Conservation (phyloP, 139 green algal genomes). For the Chlamydomonas urium region DNA sequence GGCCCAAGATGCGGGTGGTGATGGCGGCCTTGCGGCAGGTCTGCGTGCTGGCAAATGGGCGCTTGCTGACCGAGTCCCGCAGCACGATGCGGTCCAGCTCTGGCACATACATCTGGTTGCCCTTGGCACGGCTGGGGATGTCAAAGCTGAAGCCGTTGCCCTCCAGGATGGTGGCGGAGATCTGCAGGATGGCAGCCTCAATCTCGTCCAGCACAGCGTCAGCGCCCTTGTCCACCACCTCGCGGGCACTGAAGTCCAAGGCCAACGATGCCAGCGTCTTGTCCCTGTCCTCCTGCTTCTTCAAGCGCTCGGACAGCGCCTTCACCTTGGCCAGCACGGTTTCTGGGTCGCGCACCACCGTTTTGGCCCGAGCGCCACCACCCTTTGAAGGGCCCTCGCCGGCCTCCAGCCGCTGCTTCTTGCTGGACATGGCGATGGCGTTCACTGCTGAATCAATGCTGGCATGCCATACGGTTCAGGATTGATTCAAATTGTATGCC, state of each 20-base stretch:
- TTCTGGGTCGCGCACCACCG: constrained; percentile 24
- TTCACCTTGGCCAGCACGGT: constrained; percentile 70
- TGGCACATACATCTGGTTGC: constrained; percentile 62
- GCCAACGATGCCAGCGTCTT: constrained; percentile 55
- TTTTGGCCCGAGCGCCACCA: not conserved
- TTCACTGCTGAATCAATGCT: too few species aligned
- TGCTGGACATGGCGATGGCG: too few species aligned
- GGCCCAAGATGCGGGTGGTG: constrained; percentile 84
- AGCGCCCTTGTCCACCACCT: constrained; percentile 82
- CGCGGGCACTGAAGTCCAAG: constrained; percentile 32
- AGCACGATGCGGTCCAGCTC: constrained; percentile 94
- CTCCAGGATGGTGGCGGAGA: constrained; percentile 14
- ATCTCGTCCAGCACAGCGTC: constrained; percentile 75
- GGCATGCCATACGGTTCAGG: too few species aligned
- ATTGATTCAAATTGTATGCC: too few species aligned
- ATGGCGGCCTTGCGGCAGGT: constrained; percentile 77
- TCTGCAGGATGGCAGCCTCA: constrained; percentile 62
- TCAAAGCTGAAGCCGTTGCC: constrained; percentile 73
- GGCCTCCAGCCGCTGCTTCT: not conserved
- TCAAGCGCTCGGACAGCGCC: constrained; percentile 41
- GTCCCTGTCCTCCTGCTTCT: constrained; percentile 31
- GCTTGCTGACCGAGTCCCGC: constrained; percentile 61
- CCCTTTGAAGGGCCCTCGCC: not conserved
- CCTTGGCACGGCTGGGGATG: constrained; percentile 73
- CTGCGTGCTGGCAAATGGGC: constrained; percentile 72